Evolutionary conservation across 768 basidiomycete species (phyloP), one percentile per base, ranked within the genome.

Genomic region (Strobilomyces echinocephalus): DNA sequence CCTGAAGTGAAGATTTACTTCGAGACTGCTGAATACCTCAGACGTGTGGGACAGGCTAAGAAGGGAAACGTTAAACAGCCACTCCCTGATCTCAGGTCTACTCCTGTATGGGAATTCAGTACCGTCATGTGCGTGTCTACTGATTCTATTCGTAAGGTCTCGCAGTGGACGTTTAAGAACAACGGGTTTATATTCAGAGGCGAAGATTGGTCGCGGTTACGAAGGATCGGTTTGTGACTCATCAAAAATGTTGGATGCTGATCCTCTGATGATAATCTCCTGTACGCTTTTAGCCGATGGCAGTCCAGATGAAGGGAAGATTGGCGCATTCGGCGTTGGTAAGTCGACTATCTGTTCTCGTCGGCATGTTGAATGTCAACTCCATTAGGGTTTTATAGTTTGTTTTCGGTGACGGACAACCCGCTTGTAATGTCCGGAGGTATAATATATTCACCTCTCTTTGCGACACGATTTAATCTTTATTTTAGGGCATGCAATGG

Each of bases 81-180:
- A 35, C 68, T 87, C 7, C 83, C 88, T 3, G 80, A 90, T 72
- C 69, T 88, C 58, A 87, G 84, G 72, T 81, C 80, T 20, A 71
- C 82, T 0, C 62, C 73, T 55, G 88, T 83, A 63, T 6, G 57
- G n/a, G 14, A 33, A 33, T n/a, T 77, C 69, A 8, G 21, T 41
- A 3, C 9, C 31, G 28, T 11, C 34, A 3, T 14, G 2, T 1
- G 1, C 2, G 12, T 47, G 10, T 16, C n/a, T 42, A 21, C 5
- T 52, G 39, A 45, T 18, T 0, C 12, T 1, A 11, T 4, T 39
- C 16, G 2, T 50, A 3, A 92, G 88, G 83, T 92, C 3, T 73
- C 81, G 42, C 83, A 85, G 69, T 95, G 92, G 85, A 79, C 80
- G 0, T 91, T 97, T 66, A 84, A 79, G 67, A 99, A 97, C 63